Evolutionary conservation across 2,329 filamentous ascomycete genomes (phyloP).

Genomic region (Calcarisporium arbuscula): DNA sequence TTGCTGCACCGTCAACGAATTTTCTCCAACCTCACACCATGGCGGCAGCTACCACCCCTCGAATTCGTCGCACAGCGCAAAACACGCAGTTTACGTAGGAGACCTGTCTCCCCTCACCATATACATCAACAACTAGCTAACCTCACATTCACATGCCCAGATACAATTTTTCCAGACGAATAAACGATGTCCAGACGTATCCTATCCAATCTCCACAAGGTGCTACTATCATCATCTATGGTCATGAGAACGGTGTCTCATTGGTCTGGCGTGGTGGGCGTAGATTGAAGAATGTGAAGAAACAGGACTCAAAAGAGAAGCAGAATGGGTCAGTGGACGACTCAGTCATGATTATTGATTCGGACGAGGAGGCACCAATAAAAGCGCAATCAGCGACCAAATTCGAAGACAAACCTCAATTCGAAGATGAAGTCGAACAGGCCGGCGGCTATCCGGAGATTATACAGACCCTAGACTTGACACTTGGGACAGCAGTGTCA

Average conservation of each 20-base stretch:
- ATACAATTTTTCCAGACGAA: conserved; percentile 51
- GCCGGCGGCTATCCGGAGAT: conserved; percentile 47
- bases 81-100: conserved; percentile 43
- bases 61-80: conserved; percentile 41
- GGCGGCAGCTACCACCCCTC: conserved; percentile 27
- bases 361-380: conserved; percentile 43
- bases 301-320: conserved; percentile 32
- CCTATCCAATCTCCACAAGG: conserved; percentile 57
- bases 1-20: too few species aligned
- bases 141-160: too few species aligned
- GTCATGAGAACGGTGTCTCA: conserved; percentile 56
- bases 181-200: conserved; percentile 55
- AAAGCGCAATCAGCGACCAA: conserved; percentile 23
- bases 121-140: conserved; percentile 5
- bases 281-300: conserved; percentile 44
- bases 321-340: conserved; percentile 47
- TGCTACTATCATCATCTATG: conserved; percentile 56
- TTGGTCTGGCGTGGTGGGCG: conserved; percentile 58
- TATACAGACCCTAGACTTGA: conserved; percentile 55
- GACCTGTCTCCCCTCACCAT: neutral
- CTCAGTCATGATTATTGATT: conserved; percentile 57
- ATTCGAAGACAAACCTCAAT: conserved; percentile 51
- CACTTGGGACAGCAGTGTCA: conserved; percentile 48
- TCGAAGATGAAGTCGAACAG: conserved; percentile 46
- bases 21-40: conserved; percentile 23